phyloP scores from a whole-genome alignment of 73 alveolate species.

The Effrenium voratum region DNA sequence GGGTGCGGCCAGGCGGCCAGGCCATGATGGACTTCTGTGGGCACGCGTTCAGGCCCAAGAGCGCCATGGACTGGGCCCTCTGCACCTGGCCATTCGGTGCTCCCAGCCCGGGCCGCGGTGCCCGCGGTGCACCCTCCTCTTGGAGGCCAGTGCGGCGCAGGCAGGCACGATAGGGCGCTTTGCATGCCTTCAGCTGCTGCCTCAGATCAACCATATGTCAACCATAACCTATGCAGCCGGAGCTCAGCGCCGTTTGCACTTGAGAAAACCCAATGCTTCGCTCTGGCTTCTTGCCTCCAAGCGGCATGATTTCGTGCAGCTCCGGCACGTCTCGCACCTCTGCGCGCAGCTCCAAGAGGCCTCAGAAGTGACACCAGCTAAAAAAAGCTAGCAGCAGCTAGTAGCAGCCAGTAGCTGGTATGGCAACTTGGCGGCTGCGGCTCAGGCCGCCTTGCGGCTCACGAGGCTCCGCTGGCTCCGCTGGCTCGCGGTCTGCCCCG shows the following conservation, averaged over 20 bases:
- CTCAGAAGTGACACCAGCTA: too few species aligned
- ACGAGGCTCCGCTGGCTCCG: too few species aligned
- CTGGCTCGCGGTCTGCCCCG: too few species aligned
- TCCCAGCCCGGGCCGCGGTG: neutral
- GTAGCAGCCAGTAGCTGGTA: too few species aligned
- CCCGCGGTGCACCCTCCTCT: neutral
- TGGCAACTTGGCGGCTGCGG: too few species aligned
- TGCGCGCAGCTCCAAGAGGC: too few species aligned
- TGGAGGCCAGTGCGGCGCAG: neutral
- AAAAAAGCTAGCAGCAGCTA: too few species aligned
- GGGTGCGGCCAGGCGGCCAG: too few species aligned
- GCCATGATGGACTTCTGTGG: slow-evolving; percentile 24
- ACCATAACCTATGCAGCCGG: neutral
- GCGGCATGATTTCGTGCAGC: neutral
- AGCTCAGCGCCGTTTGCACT: too few species aligned
- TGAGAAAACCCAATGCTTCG: too few species aligned
- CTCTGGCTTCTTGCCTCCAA: neutral
- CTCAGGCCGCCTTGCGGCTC: too few species aligned
- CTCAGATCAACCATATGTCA: neutral
- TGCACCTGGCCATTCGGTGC: neutral
- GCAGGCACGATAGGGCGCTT: slow-evolving; percentile 15
- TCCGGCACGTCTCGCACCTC: neutral
- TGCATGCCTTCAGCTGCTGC: slow-evolving; percentile 28
- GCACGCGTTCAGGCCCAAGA: neutral
- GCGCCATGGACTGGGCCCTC: neutral